Evolutionary conservation across 371 early-diverging fungal species (phyloP).

Genomic region (Rhizopus delemar): DNA sequence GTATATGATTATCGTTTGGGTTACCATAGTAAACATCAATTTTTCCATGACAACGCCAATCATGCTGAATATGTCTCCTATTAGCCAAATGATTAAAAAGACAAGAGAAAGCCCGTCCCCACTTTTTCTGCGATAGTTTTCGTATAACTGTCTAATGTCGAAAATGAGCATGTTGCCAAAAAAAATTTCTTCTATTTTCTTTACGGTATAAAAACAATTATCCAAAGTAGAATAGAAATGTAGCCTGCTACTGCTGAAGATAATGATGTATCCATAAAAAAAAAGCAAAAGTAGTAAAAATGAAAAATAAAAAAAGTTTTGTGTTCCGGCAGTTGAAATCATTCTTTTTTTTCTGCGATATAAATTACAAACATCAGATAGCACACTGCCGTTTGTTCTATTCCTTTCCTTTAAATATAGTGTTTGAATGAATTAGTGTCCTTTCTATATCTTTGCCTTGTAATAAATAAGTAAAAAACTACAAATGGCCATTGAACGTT

Average conservation of each 20-base stretch:
- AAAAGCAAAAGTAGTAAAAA: neutral
- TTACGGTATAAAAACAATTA: slow-evolving; percentile 58
- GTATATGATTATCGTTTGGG: neutral
- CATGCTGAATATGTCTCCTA: slow-evolving; percentile 75
- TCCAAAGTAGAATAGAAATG: slow-evolving; percentile 54
- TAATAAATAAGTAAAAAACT: no score
- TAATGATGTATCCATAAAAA: neutral
- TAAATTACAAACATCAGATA: no score
- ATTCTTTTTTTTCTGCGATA: no score
- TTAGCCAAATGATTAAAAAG: slow-evolving; percentile 73
- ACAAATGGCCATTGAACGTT: no score
- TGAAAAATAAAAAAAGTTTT: slow-evolving; percentile 1
- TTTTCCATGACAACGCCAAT: slow-evolving; percentile 68
- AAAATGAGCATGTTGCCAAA: slow-evolving; percentile 4
- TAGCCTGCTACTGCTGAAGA: slow-evolving; percentile 35
- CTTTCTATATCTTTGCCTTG: no score
- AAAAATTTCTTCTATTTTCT: neutral
- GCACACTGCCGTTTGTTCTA: no score
- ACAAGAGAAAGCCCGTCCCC: slow-evolving; percentile 59
- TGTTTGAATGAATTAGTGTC: no score
- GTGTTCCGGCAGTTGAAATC: neutral
- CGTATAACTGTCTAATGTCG: slow-evolving; percentile 47
- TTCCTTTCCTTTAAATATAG: no score
- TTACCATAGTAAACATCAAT: slow-evolving; percentile 66
- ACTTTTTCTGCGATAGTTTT: slow-evolving; percentile 54